Evolutionary conservation across 345 rosid genomes (phyloP).

Genomic region (Acer saccharum): DNA sequence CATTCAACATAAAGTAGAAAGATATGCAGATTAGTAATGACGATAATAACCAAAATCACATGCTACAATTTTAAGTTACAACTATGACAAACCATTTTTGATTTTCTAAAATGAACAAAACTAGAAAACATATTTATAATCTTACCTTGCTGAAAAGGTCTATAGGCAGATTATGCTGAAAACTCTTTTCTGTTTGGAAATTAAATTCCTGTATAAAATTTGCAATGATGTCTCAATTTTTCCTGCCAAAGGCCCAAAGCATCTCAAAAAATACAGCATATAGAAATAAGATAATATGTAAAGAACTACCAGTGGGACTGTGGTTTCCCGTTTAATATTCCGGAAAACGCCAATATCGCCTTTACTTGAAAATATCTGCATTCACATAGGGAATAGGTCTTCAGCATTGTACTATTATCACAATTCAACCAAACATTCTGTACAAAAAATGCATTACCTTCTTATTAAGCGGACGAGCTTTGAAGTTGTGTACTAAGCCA

Average conservation of each 20-base stretch:
- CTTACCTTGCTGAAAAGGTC: conserved; percentile 93
- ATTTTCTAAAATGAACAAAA: background rate
- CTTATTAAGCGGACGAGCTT: conserved; percentile 68
- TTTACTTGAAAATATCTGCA: conserved; percentile 79
- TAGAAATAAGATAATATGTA: background rate
- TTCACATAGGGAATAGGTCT: background rate
- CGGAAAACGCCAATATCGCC: conserved; percentile 75
- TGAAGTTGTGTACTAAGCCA: conserved; percentile 43
- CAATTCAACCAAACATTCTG: conserved; percentile 19
- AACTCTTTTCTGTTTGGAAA: conserved; percentile 61
- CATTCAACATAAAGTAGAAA: conserved; percentile 9
- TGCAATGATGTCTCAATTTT: background rate
- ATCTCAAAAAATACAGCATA: background rate
- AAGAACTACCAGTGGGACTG: conserved; percentile 71
- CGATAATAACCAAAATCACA: background rate
- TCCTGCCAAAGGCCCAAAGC: conserved; percentile 12
- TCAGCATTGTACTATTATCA: conserved; percentile 1
- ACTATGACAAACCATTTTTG: background rate
- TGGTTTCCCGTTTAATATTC: conserved; percentile 72
- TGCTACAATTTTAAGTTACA: background rate
- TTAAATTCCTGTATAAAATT: conserved; percentile 63
- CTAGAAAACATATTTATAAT: background rate
- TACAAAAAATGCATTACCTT: conserved; percentile 52
- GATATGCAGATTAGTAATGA: background rate
- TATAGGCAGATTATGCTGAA: conserved; percentile 60